phyloP scores from a whole-genome alignment of 1,284 basidiomycete species.

The Apiotrichum siamense region DNA sequence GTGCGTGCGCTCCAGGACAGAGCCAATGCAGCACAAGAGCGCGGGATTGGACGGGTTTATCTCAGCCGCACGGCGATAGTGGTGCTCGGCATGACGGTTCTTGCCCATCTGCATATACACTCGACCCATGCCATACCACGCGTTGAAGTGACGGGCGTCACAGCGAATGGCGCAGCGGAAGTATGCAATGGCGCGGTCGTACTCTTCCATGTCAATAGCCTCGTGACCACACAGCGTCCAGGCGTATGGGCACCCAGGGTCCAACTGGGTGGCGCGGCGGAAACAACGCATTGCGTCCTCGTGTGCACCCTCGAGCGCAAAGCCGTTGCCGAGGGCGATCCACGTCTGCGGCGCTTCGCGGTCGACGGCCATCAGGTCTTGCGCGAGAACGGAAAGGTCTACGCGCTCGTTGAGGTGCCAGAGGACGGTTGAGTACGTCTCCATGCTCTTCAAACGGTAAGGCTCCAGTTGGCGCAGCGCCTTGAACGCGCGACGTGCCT shows the following conservation, averaged over 20 bases:
- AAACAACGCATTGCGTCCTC: conserved; percentile 87
- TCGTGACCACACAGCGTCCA: conserved; percentile 92
- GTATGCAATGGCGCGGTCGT: conserved; percentile 78
- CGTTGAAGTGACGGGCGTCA: conserved; percentile 87
- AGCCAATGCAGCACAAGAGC: conserved; percentile 79
- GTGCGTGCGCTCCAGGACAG: conserved; percentile 77
- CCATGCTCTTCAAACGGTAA: conserved; percentile 81
- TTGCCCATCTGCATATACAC: conserved; percentile 90
- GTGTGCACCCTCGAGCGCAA: conserved; percentile 84
- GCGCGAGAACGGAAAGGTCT: conserved; percentile 78
- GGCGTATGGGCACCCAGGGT: conserved; percentile 79
- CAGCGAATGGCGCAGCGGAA: conserved; percentile 82
- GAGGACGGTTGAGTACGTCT: conserved; percentile 84
- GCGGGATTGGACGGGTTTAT: conserved; percentile 90
- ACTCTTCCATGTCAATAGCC: conserved; percentile 79
- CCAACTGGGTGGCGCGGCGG: conserved; percentile 74
- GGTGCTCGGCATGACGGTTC: conserved; percentile 82
- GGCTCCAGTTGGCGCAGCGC: conserved; percentile 72
- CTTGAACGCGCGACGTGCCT: conserved; percentile 81
- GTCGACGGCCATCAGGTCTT: conserved; percentile 75
- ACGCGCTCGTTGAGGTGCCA: conserved; percentile 83
- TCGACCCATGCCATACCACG: conserved; percentile 95
- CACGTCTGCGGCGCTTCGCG: conserved; percentile 78
- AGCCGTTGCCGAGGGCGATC: conserved; percentile 90
- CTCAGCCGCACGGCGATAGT: conserved; percentile 79